Conservation (phyloP, 129 eudicot genomes). For the Flaveria sonorensis region DNA sequence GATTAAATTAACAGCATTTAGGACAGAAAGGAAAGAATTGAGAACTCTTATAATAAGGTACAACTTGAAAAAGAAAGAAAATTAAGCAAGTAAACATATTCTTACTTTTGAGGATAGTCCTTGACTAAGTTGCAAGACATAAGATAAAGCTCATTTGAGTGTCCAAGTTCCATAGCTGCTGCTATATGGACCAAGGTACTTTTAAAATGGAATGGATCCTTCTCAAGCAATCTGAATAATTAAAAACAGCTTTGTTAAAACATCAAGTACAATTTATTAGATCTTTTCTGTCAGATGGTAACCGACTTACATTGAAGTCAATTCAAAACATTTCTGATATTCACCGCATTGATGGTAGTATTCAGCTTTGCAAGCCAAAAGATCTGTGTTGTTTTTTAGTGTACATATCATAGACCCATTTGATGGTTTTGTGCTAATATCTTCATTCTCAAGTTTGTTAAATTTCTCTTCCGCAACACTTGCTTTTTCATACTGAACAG, state of each 20-base stretch:
- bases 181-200: constrained; percentile 91
- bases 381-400: constrained; percentile 88
- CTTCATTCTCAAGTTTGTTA: constrained; percentile 81
- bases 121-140: constrained; percentile 95
- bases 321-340: constrained; percentile 94
- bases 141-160: constrained; percentile 93
- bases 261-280: neutral
- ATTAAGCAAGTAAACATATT: too few relatives aligned
- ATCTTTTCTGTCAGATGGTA: neutral
- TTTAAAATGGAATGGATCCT: constrained; percentile 93
- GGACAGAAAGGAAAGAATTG: neutral
- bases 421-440: constrained; percentile 43
- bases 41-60: neutral
- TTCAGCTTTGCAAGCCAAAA: constrained; percentile 96
- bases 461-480: constrained; percentile 73
- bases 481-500: constrained; percentile 75
- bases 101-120: constrained; percentile 97
- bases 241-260: neutral
- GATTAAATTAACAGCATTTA: neutral
- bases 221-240: constrained; percentile 81
- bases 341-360: constrained; percentile 97
- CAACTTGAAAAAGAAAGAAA: neutral
- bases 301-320: constrained; percentile 76
- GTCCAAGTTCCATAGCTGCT: constrained; percentile 98
- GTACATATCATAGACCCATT: constrained; percentile 56